phyloP scores from a whole-genome alignment of 2,329 filamentous ascomycete genomes.

The Trichoderma endophyticum region DNA sequence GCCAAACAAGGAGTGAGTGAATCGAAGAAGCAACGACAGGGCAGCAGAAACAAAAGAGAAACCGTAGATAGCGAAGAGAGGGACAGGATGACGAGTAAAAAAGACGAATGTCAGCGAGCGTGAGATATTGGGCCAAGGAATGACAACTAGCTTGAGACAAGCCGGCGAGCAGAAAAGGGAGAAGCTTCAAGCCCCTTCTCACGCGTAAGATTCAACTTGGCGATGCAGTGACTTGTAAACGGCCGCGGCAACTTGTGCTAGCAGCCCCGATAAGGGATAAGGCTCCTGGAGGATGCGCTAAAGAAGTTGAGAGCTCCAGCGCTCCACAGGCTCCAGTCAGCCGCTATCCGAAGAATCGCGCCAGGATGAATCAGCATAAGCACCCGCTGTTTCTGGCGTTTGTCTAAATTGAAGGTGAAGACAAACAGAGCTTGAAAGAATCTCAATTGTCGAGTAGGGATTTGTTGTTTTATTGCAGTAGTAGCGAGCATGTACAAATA shows the following conservation, averaged over 20 bases:
- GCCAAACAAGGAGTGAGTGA: background rate
- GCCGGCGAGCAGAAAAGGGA: background rate
- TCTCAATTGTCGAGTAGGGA: background rate
- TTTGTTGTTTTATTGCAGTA: background rate
- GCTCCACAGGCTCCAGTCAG: background rate
- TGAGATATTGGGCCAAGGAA: conserved; percentile 11
- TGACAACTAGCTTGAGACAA: background rate
- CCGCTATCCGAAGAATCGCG: background rate
- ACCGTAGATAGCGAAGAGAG: background rate
- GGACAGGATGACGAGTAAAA: background rate
- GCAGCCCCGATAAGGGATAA: conserved; percentile 2
- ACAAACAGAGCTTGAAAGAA: background rate
- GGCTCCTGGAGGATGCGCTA: background rate
- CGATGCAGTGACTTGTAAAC: background rate
- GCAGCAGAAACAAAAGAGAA: background rate
- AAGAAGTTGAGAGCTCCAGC: background rate
- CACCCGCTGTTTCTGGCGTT: background rate
- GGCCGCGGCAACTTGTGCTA: background rate
- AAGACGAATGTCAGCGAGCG: background rate
- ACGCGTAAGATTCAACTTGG: background rate
- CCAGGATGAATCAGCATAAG: background rate
- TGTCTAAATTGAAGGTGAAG: background rate
- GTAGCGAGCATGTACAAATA: background rate
- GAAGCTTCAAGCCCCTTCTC: background rate
- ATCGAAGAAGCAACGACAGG: background rate